Base-by-base conservation (phyloP, 495 filamentous ascomycete species). In the Glutinoglossum americanum region DNA sequence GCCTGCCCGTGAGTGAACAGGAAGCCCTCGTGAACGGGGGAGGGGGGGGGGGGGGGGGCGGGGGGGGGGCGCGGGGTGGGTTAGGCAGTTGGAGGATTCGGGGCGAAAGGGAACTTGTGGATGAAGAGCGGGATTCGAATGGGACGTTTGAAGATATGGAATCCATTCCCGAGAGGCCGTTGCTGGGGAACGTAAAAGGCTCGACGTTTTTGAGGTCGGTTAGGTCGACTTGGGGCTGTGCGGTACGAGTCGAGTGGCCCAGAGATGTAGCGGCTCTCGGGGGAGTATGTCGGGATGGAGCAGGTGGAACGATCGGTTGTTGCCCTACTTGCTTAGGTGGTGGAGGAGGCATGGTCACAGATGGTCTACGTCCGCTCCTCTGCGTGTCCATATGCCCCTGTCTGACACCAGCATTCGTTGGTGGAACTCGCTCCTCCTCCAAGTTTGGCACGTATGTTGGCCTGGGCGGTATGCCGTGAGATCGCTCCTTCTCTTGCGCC, bases 71-170 rank as follows among this genome's bases (percentile, higher is more conserved):
- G 74, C 0, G 89, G 89, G 1, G 80, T n/a, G n/a, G 73, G 11
- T 72, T 66, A 0, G 87, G 87, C 8, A 85, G 74, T 0, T 69
- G 60, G 4, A 86, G 69, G 5, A 68, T 66, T 10, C 70, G 66
- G 4, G 69, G 54, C n/a, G 49, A 60, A 30, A 60, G 59, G n/a
- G 55, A 53, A 4, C 64, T 59, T 49, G 64, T 59, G 21, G 73
- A 55, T 0, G 73, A 73, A 19, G 73, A 64, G 30, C 73, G 70
- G 45, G 84, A 89, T 58, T 80, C 69, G 66, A 90, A 92, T 0
- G 87, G 87, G 1, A 94, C 76, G 1, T 72, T 80, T 7, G 75
- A 70, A 26, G 72, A 73, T 37, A 95, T 68, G 60, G 86, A 85
- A 23, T 74, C 72, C 33, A 93, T 73, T 37, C 80, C 79, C 21